Base-by-base conservation (phyloP, 2,329 filamentous ascomycete genomes). In the Penicillium sp. region DNA sequence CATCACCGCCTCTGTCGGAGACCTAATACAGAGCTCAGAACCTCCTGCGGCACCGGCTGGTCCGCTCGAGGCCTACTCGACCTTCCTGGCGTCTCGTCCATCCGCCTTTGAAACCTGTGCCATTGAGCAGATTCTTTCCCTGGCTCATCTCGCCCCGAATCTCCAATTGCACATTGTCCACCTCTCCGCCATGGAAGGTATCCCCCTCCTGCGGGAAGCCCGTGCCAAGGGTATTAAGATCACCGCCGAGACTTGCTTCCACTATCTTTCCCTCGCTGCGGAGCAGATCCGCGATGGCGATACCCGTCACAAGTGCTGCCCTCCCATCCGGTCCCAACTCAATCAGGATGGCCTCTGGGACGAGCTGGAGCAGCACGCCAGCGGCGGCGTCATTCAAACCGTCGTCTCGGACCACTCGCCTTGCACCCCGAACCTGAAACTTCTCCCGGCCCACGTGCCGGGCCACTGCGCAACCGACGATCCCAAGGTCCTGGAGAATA, bases 371-470 rank as follows among this genome's bases (percentile, higher is more conserved):
- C 64, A 67, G 55, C 57, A 73, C 62, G 73, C 76, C 32, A 75
- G 76, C 0, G 83, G 90, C 60, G 88, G 88, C 8, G 88, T 94
- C 55, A 90, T 98, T 68, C 81, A 83, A 63, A 97, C 93, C 0
- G 80, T 98, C 28, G 93, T 98, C 2, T 94, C 87, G 0, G 93
- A 97, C 65, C 93, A 98, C 75, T 95, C 88, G 4, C 93, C 93
- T 5, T 97, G 93, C 75, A 97, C 93, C 3, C 91, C 93, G 0
- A 84, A 95, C 64, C 79, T 98, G 46, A 98, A 98, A 70, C 80
- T 95, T 13, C 80, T 96, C 0, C 90, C 91, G 0, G 68, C 77
- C 1, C 79, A 85, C 56, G 76, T 93, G n/a, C 80, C 76, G 12
- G 75, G 76, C 34, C 68, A 66, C 58, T 62, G 59, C 51, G 65